Evolutionary conservation across 164 flowering plant species (phyloP), one percentile per base, ranked within the genome.

Genomic region (Chimonanthus salicifolius): DNA sequence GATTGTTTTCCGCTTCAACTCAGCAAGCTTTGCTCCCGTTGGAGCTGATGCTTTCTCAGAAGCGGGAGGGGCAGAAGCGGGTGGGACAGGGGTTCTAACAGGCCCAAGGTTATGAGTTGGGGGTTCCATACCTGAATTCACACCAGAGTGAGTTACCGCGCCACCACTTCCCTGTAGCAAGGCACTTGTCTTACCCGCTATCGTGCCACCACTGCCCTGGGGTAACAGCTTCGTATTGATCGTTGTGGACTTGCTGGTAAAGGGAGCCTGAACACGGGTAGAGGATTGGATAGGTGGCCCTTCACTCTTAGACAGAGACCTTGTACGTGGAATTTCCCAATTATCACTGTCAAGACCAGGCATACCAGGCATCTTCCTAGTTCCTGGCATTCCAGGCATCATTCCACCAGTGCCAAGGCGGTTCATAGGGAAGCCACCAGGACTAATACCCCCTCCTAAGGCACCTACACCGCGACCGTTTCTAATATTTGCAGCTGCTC

Each of bases 351-450:
- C 97, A 1, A 85, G 74, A 51, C 89, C 97, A 8, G 98, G 98
- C 94, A 89, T 85, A 54, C 97, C 97, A 74, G 97, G 97, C 94
- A 91, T 92, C 81, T 79, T 92, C 81, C 94, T 83, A 1, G 85
- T 58, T 68, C 98, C 98, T 11, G 99, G 99, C 96, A 95, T 91
- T 46, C 98, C 99, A 68, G 97, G 98, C 97, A 95, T 93, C 99
- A 93, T 84, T 48, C 97, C 99, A 49, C 97, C 97, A 45, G 88
- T 5, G 11, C 97, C 98, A 67, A 92, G 97, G n/a, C 95, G 85
- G 50, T 74, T 82, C 18, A 86, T 81, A 11, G 93, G 92, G 74
- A 84, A 85, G 46, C 97, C 92, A 3, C 89, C 89, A 20, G 92
- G 86, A 49, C 87, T 78, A 2, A 82, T 62, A 62, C 71, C 82